Evolutionary conservation across 306 rosid species (phyloP), one percentile per base, ranked within the genome.

Genomic region (Fragaria nilgerrensis): DNA sequence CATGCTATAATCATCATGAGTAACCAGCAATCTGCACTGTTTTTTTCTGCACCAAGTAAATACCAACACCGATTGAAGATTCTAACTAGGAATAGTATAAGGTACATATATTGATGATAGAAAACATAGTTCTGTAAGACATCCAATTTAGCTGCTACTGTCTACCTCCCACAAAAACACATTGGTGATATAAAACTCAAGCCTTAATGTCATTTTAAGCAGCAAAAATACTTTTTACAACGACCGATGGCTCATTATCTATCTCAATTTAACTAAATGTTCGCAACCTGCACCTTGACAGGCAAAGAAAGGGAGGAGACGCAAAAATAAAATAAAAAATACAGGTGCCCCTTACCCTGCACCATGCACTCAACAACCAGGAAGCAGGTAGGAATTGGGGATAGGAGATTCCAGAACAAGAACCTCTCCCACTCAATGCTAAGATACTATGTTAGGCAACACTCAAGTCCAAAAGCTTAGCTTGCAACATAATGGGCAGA

Each of bases 1-100:
- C 75, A 96, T 81, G 86, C 99, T 92, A 83, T 89, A 92, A 86
- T 92, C 99, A 86, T 96, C 96, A 85, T 96, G 99, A 19, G 97
- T 96, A 78, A 85, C 96, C 84, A 92, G 84, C 84, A 96, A 85
- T 75, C 93, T 87, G 86, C 99, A 96, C 67, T 89, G 85, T 37
- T 81, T 75, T 76, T 92, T 91, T 78, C 99, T 96, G 90, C 89
- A 80, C 5, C 79, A 68, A 44, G 64, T 20, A 53, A n/a, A 43
- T 73, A 63, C 47, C 55, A 78, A 36, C 25, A 79, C 73, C 65
- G 49, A 69, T 65, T 79, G 73, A 63, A 25, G 17, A 66, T 70
- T 71, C 65, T 53, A 25, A 70, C 9, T 23, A 23, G 58, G 43
- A 68, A 75, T 27, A 47, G 53, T 16, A 75, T 12, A 12, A 32